Evolutionary conservation across 345 rosid species (phyloP).

Genomic region (Diplotaxis tenuifolia): DNA sequence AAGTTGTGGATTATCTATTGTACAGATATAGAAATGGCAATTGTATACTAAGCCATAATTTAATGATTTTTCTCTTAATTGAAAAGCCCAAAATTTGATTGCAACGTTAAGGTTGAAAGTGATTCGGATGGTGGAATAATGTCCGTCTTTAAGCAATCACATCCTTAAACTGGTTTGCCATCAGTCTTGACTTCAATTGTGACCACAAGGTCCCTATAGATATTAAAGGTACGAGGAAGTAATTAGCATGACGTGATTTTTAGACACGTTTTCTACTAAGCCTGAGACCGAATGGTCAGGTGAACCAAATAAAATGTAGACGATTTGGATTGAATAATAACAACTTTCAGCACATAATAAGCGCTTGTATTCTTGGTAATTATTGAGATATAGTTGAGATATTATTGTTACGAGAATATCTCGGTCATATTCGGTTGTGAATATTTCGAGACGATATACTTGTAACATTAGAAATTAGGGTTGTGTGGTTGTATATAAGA

Average conservation of each 20-base stretch:
- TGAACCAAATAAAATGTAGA: slow-evolving; percentile 24
- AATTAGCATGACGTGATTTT: neutral
- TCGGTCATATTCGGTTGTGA: too few relatives aligned
- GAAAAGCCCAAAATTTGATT: neutral
- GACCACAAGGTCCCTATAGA: slow-evolving; percentile 24
- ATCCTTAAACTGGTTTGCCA: slow-evolving; percentile 16
- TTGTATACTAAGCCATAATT: too few relatives aligned
- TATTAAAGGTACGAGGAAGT: slow-evolving; percentile 13
- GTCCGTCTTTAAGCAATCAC: neutral
- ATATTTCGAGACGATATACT: too few relatives aligned
- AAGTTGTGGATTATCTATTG: too few relatives aligned
- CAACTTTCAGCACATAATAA: too few relatives aligned
- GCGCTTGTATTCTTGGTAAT: too few relatives aligned
- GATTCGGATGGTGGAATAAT: neutral
- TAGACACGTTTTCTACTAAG: slow-evolving; percentile 6
- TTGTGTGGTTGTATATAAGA: too few relatives aligned
- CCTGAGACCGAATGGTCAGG: neutral
- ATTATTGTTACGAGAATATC: too few relatives aligned
- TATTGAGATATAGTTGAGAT: too few relatives aligned
- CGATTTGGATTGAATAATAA: neutral
- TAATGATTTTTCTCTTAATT: neutral
- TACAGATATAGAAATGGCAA: too few relatives aligned
- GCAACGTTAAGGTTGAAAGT: neutral
- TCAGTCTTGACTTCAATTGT: slow-evolving; percentile 26
- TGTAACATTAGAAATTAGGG: too few relatives aligned